Conservation (phyloP, 768 basidiomycete genomes). For the Pleurotus djamor region DNA sequence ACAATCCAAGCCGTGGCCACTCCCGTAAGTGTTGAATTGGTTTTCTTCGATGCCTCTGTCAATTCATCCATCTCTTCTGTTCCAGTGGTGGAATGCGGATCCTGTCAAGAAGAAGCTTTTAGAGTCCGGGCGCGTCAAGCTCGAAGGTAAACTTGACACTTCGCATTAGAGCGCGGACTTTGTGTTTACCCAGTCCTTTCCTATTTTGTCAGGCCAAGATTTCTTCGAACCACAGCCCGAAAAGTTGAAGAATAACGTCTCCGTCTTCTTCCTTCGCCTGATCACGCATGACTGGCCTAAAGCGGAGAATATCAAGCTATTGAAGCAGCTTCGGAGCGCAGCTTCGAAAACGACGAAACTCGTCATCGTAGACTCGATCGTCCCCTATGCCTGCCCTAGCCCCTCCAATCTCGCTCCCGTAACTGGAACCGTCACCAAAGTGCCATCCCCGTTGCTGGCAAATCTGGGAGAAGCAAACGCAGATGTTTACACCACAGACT, state of each 20-base stretch:
- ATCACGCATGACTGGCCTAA: slow-evolving; percentile 55
- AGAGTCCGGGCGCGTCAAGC: slow-evolving; percentile 20
- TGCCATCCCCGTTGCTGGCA: slow-evolving; percentile 6
- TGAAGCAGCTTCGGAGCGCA: slow-evolving; percentile 19
- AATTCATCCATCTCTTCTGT: not conserved
- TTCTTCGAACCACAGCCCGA: slow-evolving; percentile 43
- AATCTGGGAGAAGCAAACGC: slow-evolving; percentile 5
- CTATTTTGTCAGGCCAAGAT: slow-evolving; percentile 34
- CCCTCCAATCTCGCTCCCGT: not conserved
- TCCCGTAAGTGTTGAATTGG: not conserved
- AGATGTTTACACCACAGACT: slow-evolving; percentile 5
- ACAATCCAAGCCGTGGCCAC: slow-evolving; percentile 8
- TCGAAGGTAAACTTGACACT: slow-evolving; percentile 28
- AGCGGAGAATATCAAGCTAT: slow-evolving; percentile 24
- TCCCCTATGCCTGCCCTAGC: slow-evolving; percentile 10
- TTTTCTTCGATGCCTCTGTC: not conserved
- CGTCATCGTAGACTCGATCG: slow-evolving; percentile 21
- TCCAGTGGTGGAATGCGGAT: not conserved
- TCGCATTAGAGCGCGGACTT: not conserved
- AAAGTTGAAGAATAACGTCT: slow-evolving; percentile 19
- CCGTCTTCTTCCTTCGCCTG: slow-evolving; percentile 42
- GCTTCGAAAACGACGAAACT: slow-evolving; percentile 19
- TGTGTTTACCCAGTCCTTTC: too few species aligned
- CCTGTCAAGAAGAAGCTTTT: slow-evolving; percentile 10
- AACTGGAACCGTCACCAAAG: not conserved